These are phyloP conservation scores for Penicillium herquei DNA, from an alignment of 495 filamentous ascomycete species.

Conservation along the genomic window DNA sequence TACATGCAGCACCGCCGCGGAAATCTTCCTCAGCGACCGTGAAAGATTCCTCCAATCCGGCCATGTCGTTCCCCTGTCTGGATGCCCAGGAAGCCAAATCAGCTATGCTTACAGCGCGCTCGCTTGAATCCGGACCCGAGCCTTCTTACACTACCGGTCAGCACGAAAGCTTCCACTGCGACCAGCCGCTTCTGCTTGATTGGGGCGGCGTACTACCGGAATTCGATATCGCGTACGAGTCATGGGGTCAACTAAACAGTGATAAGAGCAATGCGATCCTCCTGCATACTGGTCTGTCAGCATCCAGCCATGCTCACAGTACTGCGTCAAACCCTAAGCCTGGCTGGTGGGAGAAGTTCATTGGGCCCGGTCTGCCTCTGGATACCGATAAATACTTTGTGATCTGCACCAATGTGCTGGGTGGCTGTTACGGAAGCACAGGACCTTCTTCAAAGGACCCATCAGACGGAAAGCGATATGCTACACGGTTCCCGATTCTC, in stretches of 20 bases:
- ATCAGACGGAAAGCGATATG: constrained; percentile 82
- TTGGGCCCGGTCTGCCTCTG: constrained; percentile 80
- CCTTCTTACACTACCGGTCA: constrained; percentile 89
- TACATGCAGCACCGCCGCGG: constrained; percentile 27
- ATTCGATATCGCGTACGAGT: constrained; percentile 90
- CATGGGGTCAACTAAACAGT: constrained; percentile 82
- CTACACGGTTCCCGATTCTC: constrained; percentile 93
- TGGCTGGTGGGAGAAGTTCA: constrained; percentile 99
- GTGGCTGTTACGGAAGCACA: constrained; percentile 94
- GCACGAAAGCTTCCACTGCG: constrained; percentile 71
- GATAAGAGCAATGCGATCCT: constrained; percentile 88
- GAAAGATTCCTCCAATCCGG: constrained; percentile 72
- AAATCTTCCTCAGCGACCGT: constrained; percentile 31
- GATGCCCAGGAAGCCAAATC: constrained; percentile 85
- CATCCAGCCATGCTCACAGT: constrained; percentile 93
- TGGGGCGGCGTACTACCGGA: constrained; percentile 87
- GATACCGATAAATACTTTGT: constrained; percentile 91
- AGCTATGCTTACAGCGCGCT: constrained; percentile 70
- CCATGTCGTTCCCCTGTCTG: constrained; percentile 92
- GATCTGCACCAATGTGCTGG: constrained; percentile 96
- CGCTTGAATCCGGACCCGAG: constrained; percentile 77
- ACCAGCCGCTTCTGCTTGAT: constrained; percentile 77
- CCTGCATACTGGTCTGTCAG: constrained; percentile 89
- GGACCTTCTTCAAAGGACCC: constrained; percentile 88
- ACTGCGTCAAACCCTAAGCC: constrained; percentile 80